Percentiles rank a stretch among this genome's conserved stretches.
These are phyloP conservation scores for Castanopsis chinensis DNA, from an alignment of 306 rosid genomes.

Conservation along the genomic window DNA sequence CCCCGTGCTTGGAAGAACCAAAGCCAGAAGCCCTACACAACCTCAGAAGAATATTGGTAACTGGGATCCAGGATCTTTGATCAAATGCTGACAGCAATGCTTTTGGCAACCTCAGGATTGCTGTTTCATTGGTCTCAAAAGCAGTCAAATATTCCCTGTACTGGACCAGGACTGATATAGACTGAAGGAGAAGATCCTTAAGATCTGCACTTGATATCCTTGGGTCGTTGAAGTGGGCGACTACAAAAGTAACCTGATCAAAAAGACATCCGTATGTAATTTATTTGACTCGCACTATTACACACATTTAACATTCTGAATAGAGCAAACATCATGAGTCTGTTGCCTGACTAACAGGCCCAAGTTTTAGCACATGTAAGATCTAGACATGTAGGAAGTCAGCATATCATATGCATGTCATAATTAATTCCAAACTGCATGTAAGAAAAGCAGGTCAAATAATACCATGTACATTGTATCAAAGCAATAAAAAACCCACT, in stretches of 20 bases:
- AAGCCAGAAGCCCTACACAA: slow-evolving; percentile 95
- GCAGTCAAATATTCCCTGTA: slow-evolving; percentile 79
- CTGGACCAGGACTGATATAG: slow-evolving; percentile 88
- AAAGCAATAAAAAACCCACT: neutral
- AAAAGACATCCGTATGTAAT: slow-evolving; percentile 20
- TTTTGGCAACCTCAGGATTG: slow-evolving; percentile 78
- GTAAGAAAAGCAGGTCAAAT: neutral
- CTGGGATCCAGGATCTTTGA: slow-evolving; percentile 94
- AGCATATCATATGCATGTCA: neutral
- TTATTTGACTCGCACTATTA: slow-evolving; percentile 11
- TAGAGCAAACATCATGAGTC: slow-evolving; percentile 9
- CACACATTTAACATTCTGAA: slow-evolving; percentile 14
- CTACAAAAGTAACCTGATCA: slow-evolving; percentile 83
- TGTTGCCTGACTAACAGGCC: neutral
- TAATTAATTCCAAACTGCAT: neutral
- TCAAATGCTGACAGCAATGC: slow-evolving; percentile 87
- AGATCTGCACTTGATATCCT: slow-evolving; percentile 96
- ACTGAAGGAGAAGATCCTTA: slow-evolving; percentile 94
- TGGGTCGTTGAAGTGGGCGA: slow-evolving; percentile 90
- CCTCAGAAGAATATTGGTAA: slow-evolving; percentile 82
- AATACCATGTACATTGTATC: neutral
- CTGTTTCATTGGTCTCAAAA: slow-evolving; percentile 88
- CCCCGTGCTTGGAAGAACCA: slow-evolving; percentile 86
- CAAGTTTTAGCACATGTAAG: neutral
- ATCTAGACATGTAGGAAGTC: neutral